Base-by-base conservation (phyloP, 306 rosid genomes). In the Cyclanthera cordifolia region DNA sequence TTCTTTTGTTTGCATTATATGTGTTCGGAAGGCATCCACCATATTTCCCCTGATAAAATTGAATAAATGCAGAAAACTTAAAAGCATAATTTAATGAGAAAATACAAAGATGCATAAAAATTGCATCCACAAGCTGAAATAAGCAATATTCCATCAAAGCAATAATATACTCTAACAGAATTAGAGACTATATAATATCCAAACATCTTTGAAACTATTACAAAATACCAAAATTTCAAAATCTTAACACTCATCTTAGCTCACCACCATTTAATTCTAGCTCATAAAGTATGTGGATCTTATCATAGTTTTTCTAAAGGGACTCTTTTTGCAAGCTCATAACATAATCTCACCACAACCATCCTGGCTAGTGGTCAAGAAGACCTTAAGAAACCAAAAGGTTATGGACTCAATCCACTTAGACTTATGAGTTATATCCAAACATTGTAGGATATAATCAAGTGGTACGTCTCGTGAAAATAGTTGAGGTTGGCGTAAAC, bases 11-110 rank as follows among this genome's bases (percentile, higher is more conserved):
- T 94, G 99, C 96, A 90, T 90, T 79, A 93, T 90, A 86, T 90
- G 96, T 21, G 82, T 83, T 52, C 95, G 83, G 78, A 94, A 94
- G 77, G 95, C 99, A 82, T 94, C 99, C 53, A 94, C 99, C 99
- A 94, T 94, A 72, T 94, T 90, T 76, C 96, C 97, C 83, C 99
- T 94, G 86, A 46, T 63, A 77, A 45, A 71, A 56, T 17, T 54
- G 5, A 63, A 11, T 63, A 11, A 23, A 56, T 53, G 32, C 66
- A 72, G 5, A 52, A n/a, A 59, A 32, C 19, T 48, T 14, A 46
- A 15, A 37, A 15, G 28, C 60, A 17, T 27, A 78, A 23, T 24
- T 46, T 14, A 46, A 46, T 17, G 10, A 65, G 11, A 46, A 63
- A 69, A 57, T 13, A 16, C 15, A 48, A 32, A 32, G 41, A 5